These are phyloP conservation scores for Mycena belliarum DNA, from an alignment of 768 basidiomycete genomes.

Conservation along the genomic window DNA sequence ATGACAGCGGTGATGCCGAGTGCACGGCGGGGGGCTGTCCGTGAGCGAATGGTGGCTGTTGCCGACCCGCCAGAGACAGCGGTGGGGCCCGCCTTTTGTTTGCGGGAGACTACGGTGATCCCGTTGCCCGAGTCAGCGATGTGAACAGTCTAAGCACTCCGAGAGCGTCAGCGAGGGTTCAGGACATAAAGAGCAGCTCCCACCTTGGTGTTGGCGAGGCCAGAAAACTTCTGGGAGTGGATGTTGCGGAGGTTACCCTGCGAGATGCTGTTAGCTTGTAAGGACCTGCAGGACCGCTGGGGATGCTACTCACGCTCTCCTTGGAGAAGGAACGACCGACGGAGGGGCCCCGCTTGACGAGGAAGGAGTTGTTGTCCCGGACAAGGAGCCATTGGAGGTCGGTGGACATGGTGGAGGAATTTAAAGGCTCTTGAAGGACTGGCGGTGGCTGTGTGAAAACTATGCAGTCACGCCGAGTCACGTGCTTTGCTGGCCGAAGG, in stretches of 20 bases:
- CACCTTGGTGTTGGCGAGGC: slow-evolving; percentile 83
- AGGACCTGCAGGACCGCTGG: slow-evolving; percentile 8
- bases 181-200: not conserved
- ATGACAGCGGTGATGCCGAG: slow-evolving; percentile 59
- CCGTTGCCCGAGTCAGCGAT: slow-evolving; percentile 56
- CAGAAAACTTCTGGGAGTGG: slow-evolving; percentile 93
- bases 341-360: slow-evolving; percentile 73
- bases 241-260: slow-evolving; percentile 86
- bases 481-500: too few relatives aligned
- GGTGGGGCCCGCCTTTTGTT: slow-evolving; percentile 55
- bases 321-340: slow-evolving; percentile 76
- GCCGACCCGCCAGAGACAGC: slow-evolving; percentile 51
- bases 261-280: not conserved
- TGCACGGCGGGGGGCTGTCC: slow-evolving; percentile 72
- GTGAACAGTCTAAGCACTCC: slow-evolving; percentile 56
- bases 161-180: not conserved
- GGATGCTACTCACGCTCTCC: slow-evolving; percentile 61
- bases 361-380: slow-evolving; percentile 85
- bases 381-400: slow-evolving; percentile 95
- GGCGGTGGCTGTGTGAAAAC: too few relatives aligned
- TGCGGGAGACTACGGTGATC: slow-evolving; percentile 65
- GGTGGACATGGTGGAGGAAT: slow-evolving; percentile 63
- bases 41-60: slow-evolving; percentile 58
- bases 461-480: too few relatives aligned
- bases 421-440: not conserved